phyloP scores from a whole-genome alignment of 2,329 filamentous ascomycete species.

The Cordyceps fumosorosea region DNA sequence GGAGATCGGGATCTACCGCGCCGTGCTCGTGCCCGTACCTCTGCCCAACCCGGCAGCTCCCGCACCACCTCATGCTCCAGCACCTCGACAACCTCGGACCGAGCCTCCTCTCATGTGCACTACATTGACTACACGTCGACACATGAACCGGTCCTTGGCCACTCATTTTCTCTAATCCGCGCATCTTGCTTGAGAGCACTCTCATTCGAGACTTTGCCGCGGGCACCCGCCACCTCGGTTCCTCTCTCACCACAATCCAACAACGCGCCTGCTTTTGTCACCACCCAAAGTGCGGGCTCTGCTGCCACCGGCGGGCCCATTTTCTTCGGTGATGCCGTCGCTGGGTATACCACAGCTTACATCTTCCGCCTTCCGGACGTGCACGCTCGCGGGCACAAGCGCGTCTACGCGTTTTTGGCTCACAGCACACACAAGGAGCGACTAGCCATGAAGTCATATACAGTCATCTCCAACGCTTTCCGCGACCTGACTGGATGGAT shows the following conservation, averaged over 20 bases:
- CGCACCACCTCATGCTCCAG: conserved; percentile 47
- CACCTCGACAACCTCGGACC: conserved; percentile 41
- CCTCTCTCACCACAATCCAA: conserved; percentile 30
- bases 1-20: conserved; percentile 39
- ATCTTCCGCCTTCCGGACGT: conserved; percentile 64
- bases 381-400: conserved; percentile 59
- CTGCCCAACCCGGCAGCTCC: conserved; percentile 37
- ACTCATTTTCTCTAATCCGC: conserved; percentile 61
- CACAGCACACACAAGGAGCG: conserved; percentile 60
- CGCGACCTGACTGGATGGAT: conserved; percentile 61
- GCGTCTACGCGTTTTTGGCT: conserved; percentile 62
- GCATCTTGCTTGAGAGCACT: conserved; percentile 60
- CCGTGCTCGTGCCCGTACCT: conserved; percentile 34
- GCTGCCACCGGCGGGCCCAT: conserved; percentile 58
- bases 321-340: conserved; percentile 59
- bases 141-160: conserved; percentile 54
- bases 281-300: conserved; percentile 46
- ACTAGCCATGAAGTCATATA: conserved; percentile 59
- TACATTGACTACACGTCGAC: conserved; percentile 63
- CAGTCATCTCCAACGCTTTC: conserved; percentile 55
- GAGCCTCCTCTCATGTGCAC: conserved; percentile 49
- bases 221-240: conserved; percentile 40
- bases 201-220: conserved; percentile 59
- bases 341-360: conserved; percentile 63
- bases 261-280: conserved; percentile 44